Conservation (phyloP, 192 early-diverging fungal genomes). For the Geranomyces michiganensis region DNA sequence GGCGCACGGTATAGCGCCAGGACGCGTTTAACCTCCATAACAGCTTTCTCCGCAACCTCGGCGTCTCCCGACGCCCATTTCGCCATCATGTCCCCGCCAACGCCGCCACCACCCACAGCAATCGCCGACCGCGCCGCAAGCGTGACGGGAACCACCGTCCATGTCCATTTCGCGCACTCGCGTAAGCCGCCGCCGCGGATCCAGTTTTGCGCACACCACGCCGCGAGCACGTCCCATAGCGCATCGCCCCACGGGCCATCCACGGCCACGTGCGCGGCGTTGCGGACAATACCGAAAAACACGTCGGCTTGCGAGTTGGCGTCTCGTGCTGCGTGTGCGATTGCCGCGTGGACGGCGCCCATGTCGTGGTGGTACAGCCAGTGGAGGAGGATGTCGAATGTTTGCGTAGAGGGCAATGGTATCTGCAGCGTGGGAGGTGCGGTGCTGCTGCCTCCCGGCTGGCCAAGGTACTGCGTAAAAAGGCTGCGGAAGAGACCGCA, state of each 20-base stretch:
- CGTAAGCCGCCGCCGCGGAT: not conserved
- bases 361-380: constrained; percentile 32
- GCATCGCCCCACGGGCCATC: not conserved
- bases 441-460: not conserved
- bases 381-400: constrained; percentile 26
- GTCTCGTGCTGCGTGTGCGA: not conserved
- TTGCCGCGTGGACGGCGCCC: constrained; percentile 3
- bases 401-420: constrained; percentile 13
- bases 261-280: constrained; percentile 21
- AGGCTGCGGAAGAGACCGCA: constrained; percentile 10
- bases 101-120: constrained; percentile 28
- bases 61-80: constrained; percentile 20
- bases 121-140: constrained; percentile 30
- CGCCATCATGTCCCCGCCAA: constrained; percentile 25
- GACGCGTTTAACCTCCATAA: constrained; percentile 20
- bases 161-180: constrained; percentile 22
- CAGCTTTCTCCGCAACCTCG: constrained; percentile 10
- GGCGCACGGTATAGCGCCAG: constrained; percentile 12
- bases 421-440: constrained; percentile 12
- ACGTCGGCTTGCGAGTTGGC: not conserved
- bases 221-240: constrained; percentile 27
- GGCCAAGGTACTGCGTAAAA: constrained; percentile 10
- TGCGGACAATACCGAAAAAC: constrained; percentile 25
- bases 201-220: constrained; percentile 15
- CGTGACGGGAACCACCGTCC: constrained; percentile 20